Conservation (phyloP, 352 stramenopile genomes). For the Globisporangium ultimum region DNA sequence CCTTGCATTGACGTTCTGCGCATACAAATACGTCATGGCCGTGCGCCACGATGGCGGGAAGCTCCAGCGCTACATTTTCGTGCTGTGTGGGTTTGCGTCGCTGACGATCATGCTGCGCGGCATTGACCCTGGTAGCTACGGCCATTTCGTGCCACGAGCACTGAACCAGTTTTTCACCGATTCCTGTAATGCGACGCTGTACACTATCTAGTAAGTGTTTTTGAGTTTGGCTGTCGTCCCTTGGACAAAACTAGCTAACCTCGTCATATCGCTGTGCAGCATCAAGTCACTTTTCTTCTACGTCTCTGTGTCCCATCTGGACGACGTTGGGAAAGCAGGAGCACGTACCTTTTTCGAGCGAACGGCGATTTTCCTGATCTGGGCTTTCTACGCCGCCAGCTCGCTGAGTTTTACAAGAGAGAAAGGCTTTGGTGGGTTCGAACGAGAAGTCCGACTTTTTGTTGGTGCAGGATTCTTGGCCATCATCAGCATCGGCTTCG, state of each 20-base stretch:
- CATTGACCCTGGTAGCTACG: conserved; percentile 50
- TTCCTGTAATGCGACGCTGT: conserved; percentile 58
- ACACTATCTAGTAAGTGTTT: conserved; percentile 46
- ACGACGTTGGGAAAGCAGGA: conserved; percentile 24
- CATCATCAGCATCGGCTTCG: conserved; percentile 24
- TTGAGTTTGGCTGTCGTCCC: too few relatives aligned
- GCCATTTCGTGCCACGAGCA: conserved; percentile 35
- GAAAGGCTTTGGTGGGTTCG: conserved; percentile 34
- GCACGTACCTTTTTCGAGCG: conserved; percentile 25
- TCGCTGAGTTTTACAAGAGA: conserved; percentile 26
- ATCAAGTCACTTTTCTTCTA: conserved; percentile 56
- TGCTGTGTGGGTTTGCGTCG: conserved; percentile 42
- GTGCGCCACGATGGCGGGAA: conserved; percentile 30
- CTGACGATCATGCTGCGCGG: conserved; percentile 53
- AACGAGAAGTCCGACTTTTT: conserved; percentile 17
- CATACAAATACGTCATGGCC: conserved; percentile 42
- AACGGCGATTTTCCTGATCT: conserved; percentile 25
- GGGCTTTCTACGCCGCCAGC: conserved; percentile 36
- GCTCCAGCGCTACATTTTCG: conserved; percentile 51
- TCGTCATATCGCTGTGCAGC: conserved; percentile 10
- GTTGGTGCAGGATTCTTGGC: conserved; percentile 17
- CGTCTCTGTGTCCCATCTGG: conserved; percentile 52
- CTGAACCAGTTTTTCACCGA: conserved; percentile 45
- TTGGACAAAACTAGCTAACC: too few relatives aligned
- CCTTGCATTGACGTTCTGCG: conserved; percentile 22